Percentiles rank a stretch among this genome's conserved stretches.
Evolutionary conservation across 2,329 filamentous ascomycete genomes (phyloP).

Genomic region (Alternaria consortialis): DNA sequence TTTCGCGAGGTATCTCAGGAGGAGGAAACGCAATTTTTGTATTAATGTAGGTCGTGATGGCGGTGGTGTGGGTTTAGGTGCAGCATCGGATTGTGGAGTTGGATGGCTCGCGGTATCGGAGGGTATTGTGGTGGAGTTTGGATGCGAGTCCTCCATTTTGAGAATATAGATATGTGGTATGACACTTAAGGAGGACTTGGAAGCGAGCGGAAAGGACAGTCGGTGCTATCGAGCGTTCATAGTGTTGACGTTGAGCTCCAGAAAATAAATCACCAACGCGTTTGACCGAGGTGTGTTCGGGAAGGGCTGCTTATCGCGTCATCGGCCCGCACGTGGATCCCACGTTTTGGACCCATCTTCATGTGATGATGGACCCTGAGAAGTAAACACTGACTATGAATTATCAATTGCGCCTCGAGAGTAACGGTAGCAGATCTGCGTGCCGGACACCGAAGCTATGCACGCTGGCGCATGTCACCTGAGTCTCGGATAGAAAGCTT

Average conservation of each 20-base stretch:
- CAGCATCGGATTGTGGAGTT: constrained; percentile 18
- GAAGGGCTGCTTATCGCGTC: constrained; percentile 11
- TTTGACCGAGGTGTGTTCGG: constrained; percentile 21
- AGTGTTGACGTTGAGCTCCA: neutral
- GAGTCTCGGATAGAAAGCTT: constrained; percentile 4
- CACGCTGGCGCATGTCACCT: neutral
- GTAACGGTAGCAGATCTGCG: neutral
- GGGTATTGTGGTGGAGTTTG: constrained; percentile 34
- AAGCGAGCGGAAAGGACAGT: neutral
- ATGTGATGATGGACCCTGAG: constrained; percentile 19
- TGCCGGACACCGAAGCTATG: neutral
- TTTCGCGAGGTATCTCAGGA: constrained; percentile 31
- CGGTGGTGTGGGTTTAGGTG: constrained; percentile 14
- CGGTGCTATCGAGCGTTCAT: constrained; percentile 12
- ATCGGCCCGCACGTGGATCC: constrained; percentile 11
- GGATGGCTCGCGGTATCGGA: constrained; percentile 16
- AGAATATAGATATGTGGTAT: neutral
- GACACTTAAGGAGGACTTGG: neutral
- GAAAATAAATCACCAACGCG: constrained; percentile 6
- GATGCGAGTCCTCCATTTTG: constrained; percentile 30
- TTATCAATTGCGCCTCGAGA: neutral
- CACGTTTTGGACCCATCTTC: neutral
- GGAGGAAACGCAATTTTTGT: constrained; percentile 24
- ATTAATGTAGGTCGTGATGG: constrained; percentile 15
- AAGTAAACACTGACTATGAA: neutral